Base-by-base conservation (phyloP, 768 basidiomycete genomes). In the Auricularia sp. region DNA sequence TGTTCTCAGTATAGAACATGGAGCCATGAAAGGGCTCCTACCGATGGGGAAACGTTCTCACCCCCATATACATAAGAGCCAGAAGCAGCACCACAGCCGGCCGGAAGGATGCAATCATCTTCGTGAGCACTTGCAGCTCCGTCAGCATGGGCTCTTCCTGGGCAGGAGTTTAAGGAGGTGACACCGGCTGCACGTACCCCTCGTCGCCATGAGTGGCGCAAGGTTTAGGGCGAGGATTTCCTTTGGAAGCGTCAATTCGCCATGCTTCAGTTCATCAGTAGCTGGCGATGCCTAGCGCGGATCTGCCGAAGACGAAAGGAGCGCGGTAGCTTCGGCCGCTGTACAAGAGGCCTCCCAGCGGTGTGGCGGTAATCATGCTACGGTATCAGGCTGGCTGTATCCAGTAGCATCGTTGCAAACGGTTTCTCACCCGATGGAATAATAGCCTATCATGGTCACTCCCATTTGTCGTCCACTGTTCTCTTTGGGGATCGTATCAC, bases 401-500 rank as follows among this genome's bases (percentile, higher is more conserved):
- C 13, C 4, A 63, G 4, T 4, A 18, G 10, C 37, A 10, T 63
- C 33, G 67, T 45, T 58, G 54, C 54, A 65, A 70, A 54, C 24
- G 14, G 33, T 13, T 6, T 59, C 5, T 51, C 63, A 84, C 83
- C 86, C 85, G 34, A 83, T 65, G 16, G 84, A 81, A 47, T 85
- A 70, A 47, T 85, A 70, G 13, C 85, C 85, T 6, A 77, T 75
- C 80, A 87, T 85, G 3, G 84, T 82, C 39, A 85, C 73, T 0
- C 87, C 86, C 21, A 88, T 74, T 69, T 88, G 86, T 85, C 85
- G 76, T 65, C 81, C 85, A 36, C 83, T 70, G 4, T 78, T 70
- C 47, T 74, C 66, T 65, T 80, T 78, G 11, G 85, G 83, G 2
- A 81, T 77, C 33, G 78, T 79, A 67, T 87, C 86, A 66, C 83